Percentiles rank a stretch among this genome's conserved stretches.
Evolutionary conservation across 106 monocot species (phyloP).

Genomic region (Apostasia ramifera): DNA sequence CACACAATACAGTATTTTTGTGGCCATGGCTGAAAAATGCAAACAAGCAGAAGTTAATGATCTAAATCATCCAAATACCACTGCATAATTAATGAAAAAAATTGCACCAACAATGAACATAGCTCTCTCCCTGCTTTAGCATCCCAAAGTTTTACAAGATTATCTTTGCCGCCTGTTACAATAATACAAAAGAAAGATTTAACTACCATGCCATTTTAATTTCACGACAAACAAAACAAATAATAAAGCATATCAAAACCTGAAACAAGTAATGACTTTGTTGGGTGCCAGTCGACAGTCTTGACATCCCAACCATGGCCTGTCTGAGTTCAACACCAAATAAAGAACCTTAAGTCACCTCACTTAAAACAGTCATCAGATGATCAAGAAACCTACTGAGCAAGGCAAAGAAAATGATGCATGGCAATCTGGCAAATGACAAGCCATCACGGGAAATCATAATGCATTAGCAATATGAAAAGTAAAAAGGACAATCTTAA

Average conservation of each 20-base stretch:
- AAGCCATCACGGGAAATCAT: not conserved
- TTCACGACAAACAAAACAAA: not conserved
- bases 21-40: constrained; percentile 83
- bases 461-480: not conserved
- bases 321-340: constrained; percentile 62
- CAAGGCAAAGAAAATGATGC: not conserved
- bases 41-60: not conserved
- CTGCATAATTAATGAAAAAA: not conserved
- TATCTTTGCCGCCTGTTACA: constrained; percentile 87
- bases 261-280: constrained; percentile 90
- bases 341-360: constrained; percentile 33
- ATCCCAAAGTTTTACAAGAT: constrained; percentile 99
- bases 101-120: constrained; percentile 69
- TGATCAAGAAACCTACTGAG: not conserved
- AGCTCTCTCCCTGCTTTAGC: constrained; percentile 87
- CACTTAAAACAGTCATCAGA: constrained; percentile 8
- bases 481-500: not conserved
- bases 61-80: constrained; percentile 1
- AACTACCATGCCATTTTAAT: not conserved
- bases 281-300: constrained; percentile 97
- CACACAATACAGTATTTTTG: constrained; percentile 93
- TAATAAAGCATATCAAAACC: constrained; percentile 25
- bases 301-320: constrained; percentile 99
- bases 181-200: not conserved
- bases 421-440: not conserved